Evolutionary conservation across 305 asterid genomes (phyloP), one percentile per base, ranked within the genome.

Genomic region (Coffea humblotiana): DNA sequence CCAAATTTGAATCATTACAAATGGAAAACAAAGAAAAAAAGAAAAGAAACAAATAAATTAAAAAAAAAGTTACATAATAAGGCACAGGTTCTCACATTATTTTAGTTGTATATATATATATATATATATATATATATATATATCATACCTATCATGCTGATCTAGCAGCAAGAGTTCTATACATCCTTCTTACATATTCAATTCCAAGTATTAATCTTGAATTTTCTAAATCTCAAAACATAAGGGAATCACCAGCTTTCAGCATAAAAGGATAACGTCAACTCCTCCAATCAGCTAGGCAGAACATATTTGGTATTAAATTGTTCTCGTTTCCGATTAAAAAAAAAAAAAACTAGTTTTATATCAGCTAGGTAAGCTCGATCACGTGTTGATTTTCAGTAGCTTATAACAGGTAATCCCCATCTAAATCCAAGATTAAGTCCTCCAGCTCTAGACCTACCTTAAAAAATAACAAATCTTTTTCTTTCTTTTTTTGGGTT

Each of bases 171-270:
- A 58, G 61, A 78, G 67, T 61, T 54, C 66, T 78, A 48, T 65
- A 78, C 71, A 66, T 43, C 73, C 76, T 78, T 56, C 52, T 11
- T 18, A 60, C 54, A 51, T 51, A 27, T 76, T 49, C 37, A 78
- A 80, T 76, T 76, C 71, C 23, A 40, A 71, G 37, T 64, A 43
- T 32, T 37, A 16, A 8, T 13, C n/a, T 23, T 54, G 32, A n/a
- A 52, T 80, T 35, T 69, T 77, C 84, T 75, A 65, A 71, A 67
- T 71, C 58, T 54, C 77, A 58, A 72, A 75, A 58, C 47, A 79
- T 45, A 74, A 68, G 13, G 64, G 58, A 72, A 79, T 65, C 54
- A 73, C 65, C 51, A 68, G 70, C 64, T 81, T 71, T 78, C 78
- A 82, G 52, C 6, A 48, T 13, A 67, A 23, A 66, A 49, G 63